Evolutionary conservation across 2,329 filamentous ascomycete species (phyloP).

Genomic region (Gyromitra esculenta): DNA sequence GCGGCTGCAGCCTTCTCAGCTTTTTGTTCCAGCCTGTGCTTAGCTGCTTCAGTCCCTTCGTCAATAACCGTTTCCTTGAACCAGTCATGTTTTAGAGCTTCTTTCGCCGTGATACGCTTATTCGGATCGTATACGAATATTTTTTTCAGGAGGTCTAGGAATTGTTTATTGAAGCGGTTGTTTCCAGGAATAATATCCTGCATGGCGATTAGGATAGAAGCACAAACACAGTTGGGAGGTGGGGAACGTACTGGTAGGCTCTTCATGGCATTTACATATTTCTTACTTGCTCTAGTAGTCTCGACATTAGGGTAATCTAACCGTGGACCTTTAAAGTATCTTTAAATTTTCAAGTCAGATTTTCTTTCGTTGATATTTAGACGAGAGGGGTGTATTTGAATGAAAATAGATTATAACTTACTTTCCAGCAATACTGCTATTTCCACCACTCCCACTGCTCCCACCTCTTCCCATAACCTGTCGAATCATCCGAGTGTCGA

Average conservation of each 20-base stretch:
- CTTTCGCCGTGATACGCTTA: conserved; percentile 73
- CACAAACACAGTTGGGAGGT: neutral
- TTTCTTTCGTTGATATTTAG: neutral
- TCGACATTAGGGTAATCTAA: conserved; percentile 73
- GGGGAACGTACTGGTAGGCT: conserved; percentile 67
- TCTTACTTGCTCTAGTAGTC: conserved; percentile 71
- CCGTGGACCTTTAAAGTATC: conserved; percentile 73
- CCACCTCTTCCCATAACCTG: conserved; percentile 67
- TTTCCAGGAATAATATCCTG: conserved; percentile 72
- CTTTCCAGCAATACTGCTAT: conserved; percentile 72
- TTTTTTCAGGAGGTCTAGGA: conserved; percentile 71
- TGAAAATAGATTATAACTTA: conserved; percentile 60
- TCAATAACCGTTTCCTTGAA: conserved; percentile 73
- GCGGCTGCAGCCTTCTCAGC: conserved; percentile 52
- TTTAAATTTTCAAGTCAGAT: conserved; percentile 58
- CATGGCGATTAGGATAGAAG: conserved; percentile 33
- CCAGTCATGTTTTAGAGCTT: conserved; percentile 74
- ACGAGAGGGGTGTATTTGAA: neutral
- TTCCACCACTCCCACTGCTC: conserved; percentile 61
- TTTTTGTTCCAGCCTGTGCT: conserved; percentile 68
- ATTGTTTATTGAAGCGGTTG: conserved; percentile 70
- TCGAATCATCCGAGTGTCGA: conserved; percentile 70
- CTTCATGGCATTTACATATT: conserved; percentile 79
- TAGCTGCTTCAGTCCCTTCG: conserved; percentile 74
- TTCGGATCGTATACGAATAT: conserved; percentile 75